Base-by-base conservation (phyloP, 1,139 yeast species). In the Eremothecium sinecaudum region DNA sequence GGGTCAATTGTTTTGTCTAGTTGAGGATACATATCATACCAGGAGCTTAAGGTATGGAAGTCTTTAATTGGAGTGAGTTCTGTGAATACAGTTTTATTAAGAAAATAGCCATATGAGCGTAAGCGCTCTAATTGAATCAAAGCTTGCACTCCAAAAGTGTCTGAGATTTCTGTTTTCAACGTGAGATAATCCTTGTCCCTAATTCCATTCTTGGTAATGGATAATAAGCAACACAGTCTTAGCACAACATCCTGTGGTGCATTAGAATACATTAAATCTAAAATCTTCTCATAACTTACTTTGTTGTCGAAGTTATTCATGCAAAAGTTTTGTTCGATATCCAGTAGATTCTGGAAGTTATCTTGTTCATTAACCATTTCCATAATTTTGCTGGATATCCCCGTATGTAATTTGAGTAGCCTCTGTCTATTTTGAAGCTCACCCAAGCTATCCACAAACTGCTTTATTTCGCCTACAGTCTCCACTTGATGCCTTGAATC, bases 341-440 rank as follows among this genome's bases (percentile, higher is more conserved):
- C 79, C 14, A 86, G 59, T 39, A 71, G 66, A 18, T 64, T 62
- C 44, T 76, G 75, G 53, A 76, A 76, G 24, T 64, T 48, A 8
- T 53, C 53, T 9, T 43, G 41, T 21, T 59, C 63, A 25, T 69
- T 69, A 8, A 83, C 76, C 24, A 62, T 61, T 10, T 63, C 58
- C 53, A 87, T 63, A 2, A 84, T 66, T 16, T 64, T 66, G 46
- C 86, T 94, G 3, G 94, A 82, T 17, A 90, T 61, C 3, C 63
- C 62, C 0, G 96, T 86, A 52, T 86, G 95, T 40, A 75, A 72
- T 39, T 81, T 73, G 20, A 90, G 69, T 42, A 73, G 63, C 29
- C 71, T 76, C 51, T 86, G 94, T 33, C 74, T 69, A 11, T 68
- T 59, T 36, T 86, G 87, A 32, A 87, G 59, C 12, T 66, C 69